Evolutionary conservation across 2,329 filamentous ascomycete genomes (phyloP), one percentile per base, ranked within the genome.

Genomic region (Macrophomina phaseolina): DNA sequence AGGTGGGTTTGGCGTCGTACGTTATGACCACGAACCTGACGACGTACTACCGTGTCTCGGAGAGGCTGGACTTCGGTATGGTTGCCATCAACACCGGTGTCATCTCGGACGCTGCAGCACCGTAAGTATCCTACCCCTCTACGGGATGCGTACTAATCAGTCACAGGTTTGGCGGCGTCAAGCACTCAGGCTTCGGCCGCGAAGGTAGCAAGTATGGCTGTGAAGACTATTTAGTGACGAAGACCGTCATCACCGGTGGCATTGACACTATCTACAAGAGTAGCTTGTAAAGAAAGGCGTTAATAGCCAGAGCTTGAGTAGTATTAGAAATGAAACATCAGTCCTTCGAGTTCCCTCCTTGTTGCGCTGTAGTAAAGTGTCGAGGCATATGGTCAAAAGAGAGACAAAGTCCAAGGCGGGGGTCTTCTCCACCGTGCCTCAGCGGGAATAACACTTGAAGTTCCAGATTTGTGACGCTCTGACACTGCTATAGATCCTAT

Each of bases 1-100:
- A 75, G 49, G 79, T 78, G 58, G 78, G 78, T 1, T 71, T 80
- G 5, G 76, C 76, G 71, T 76, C 76, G n/a, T 77, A 74, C 51
- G 73, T 80, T 0, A 79, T 79, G 53, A 79, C 79, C 9, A 73
- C 76, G n/a, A 76, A 80, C 64, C 75, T 80, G 60, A 76, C 76
- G 56, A 75, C 61, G 65, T 74, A 1, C 71, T 77, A 4, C 73
- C 75, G 3, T 71, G 69, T n/a, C 72, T 18, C 40, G 5, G 56
- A 62, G 30, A 48, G 76, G 28, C 72, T 78, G 38, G 75, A 78
- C 9, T 71, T 70, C 0, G 75, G 76, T 3, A 78, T 76, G 70
- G 73, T 76, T 1, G 74, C 76, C 18, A 68, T 78, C 28, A 78
- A 78, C 49, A 62, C 56, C 3, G 56, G 56, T 48, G 56, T 66